phyloP scores from a whole-genome alignment of 805 yeast genomes.

The Lachancea nothofagi region DNA sequence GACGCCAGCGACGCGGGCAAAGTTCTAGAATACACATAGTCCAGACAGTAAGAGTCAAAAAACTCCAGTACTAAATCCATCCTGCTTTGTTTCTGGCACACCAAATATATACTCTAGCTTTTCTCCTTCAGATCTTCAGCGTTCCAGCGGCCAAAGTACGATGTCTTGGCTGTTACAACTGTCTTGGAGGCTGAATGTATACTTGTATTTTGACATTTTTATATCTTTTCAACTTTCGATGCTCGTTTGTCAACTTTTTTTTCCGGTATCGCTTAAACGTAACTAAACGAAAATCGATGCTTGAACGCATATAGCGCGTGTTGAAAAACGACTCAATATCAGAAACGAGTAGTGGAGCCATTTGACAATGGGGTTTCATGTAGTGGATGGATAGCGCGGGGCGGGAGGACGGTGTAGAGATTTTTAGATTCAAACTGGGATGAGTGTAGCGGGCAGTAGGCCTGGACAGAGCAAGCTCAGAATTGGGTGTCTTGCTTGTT shows the following conservation, averaged over 20 bases:
- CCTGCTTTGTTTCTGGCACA: not conserved
- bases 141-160: too few species aligned
- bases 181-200: not conserved
- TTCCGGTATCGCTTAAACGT: not conserved
- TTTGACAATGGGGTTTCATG: not conserved
- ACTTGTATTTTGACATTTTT: not conserved
- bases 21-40: constrained; percentile 61
- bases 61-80: constrained; percentile 93
- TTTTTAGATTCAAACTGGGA: constrained; percentile 1
- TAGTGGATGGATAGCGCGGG: not conserved
- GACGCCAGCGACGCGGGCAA: constrained; percentile 53
- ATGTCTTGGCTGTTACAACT: too few species aligned
- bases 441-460: not conserved
- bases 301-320: not conserved
- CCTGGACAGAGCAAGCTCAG: too few species aligned
- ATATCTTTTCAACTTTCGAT: not conserved
- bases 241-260: constrained; percentile 7
- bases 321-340: not conserved
- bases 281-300: not conserved
- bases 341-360: constrained; percentile 1
- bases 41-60: constrained; percentile 67
- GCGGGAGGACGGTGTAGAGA: not conserved
- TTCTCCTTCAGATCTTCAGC: too few species aligned
- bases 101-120: too few species aligned
- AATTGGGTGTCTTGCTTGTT: not conserved